Conservation (phyloP, 2,329 filamentous ascomycete species). For the Didymella sp. region DNA sequence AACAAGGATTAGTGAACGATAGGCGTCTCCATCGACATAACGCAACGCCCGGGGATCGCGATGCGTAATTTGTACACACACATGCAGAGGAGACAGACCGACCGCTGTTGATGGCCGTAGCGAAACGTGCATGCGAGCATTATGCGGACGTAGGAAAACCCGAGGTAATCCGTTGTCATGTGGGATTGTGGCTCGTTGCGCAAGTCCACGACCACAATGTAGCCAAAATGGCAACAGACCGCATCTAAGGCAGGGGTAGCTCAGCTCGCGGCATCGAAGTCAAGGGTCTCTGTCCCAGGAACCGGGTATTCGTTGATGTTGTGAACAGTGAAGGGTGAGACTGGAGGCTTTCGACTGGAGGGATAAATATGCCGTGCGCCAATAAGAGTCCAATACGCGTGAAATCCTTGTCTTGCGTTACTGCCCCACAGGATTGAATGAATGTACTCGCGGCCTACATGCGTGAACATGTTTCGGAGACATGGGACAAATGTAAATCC, state of each 20-base stretch:
- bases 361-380: conserved; percentile 1
- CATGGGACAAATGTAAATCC: neutral
- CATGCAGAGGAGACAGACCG: neutral
- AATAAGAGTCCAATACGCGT: neutral
- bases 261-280: conserved; percentile 1
- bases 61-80: neutral
- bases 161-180: conserved; percentile 21
- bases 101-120: neutral
- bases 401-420: conserved; percentile 10
- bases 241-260: conserved; percentile 6
- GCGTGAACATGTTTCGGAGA: conserved; percentile 7
- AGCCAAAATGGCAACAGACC: conserved; percentile 5
- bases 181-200: conserved; percentile 9
- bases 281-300: conserved; percentile 10
- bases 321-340: conserved; percentile 1
- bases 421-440: neutral
- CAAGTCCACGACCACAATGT: neutral
- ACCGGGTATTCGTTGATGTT: conserved; percentile 14
- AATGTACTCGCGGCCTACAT: conserved; percentile 3
- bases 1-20: neutral
- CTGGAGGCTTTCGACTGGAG: conserved; percentile 7
- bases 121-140: conserved; percentile 1
- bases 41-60: neutral
- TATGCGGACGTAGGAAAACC: conserved; percentile 1
- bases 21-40: conserved; percentile 3